Evolutionary conservation across 345 rosid genomes (phyloP).

Genomic region (Ceriops decandra): DNA sequence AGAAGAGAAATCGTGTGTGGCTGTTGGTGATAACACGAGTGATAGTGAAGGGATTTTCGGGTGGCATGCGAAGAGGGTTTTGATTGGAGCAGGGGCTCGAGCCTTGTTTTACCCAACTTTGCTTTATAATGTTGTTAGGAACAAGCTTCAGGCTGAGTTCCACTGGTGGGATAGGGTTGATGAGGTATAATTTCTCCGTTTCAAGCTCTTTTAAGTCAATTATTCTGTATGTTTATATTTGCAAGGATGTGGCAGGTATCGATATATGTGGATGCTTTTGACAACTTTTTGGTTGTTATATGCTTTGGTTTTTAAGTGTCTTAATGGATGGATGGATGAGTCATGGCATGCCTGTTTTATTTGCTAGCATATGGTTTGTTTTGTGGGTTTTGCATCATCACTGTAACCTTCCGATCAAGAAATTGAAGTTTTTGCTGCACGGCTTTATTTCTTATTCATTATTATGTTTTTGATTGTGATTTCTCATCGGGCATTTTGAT

Average conservation of each 20-base stretch:
- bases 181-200: conserved; percentile 45
- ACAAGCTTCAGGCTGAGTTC: conserved; percentile 78
- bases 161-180: conserved; percentile 96
- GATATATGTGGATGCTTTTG: too few relatives aligned
- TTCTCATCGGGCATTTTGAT: too few relatives aligned
- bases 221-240: not conserved
- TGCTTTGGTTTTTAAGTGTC: too few relatives aligned
- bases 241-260: not conserved
- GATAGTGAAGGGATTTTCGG: conserved; percentile 20
- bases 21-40: not conserved
- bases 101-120: conserved; percentile 87
- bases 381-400: too few relatives aligned
- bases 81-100: conserved; percentile 94
- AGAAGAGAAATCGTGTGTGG: conserved; percentile 15
- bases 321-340: too few relatives aligned
- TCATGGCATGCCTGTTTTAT: too few relatives aligned
- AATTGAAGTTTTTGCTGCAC: too few relatives aligned
- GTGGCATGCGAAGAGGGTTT: conserved; percentile 55
- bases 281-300: too few relatives aligned
- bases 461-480: too few relatives aligned
- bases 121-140: conserved; percentile 88
- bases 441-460: too few relatives aligned
- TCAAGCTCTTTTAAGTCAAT: not conserved
- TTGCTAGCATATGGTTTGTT: too few relatives aligned
- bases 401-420: too few relatives aligned